Conservation (phyloP, 176 grass and related monocot genomes). For the Bothriochloa decipiens region DNA sequence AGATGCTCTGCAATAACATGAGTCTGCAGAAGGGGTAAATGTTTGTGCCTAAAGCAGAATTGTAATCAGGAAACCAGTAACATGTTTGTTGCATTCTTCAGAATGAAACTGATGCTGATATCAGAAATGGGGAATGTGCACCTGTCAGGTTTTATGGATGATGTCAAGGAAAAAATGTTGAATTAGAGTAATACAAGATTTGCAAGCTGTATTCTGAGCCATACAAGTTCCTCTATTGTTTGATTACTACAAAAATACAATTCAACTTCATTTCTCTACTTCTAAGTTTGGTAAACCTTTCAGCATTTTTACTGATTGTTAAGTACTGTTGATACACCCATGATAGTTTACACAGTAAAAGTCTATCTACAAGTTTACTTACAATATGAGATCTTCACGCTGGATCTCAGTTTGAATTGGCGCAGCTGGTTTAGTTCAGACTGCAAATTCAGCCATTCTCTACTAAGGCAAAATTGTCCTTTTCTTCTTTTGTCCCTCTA, state of each 20-base stretch:
- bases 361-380: background rate
- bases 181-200: background rate
- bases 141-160: background rate
- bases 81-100: background rate
- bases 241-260: background rate
- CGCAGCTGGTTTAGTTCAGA: background rate
- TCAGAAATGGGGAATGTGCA: background rate
- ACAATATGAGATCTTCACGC: background rate
- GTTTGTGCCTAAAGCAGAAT: background rate
- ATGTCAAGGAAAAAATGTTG: background rate
- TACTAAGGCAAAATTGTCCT: too few relatives aligned
- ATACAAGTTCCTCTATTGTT: background rate
- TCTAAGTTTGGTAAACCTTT: background rate
- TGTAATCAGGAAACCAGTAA: background rate
- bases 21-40: background rate
- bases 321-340: background rate
- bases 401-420: background rate
- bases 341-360: background rate
- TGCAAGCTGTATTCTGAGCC: background rate
- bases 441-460: background rate
- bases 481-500: too few relatives aligned
- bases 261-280: background rate
- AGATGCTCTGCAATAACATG: background rate
- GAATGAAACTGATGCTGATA: background rate
- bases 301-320: background rate